Base-by-base conservation (phyloP, 139 green algal genomes). In the Auxenochlorella pyrenoidosa region DNA sequence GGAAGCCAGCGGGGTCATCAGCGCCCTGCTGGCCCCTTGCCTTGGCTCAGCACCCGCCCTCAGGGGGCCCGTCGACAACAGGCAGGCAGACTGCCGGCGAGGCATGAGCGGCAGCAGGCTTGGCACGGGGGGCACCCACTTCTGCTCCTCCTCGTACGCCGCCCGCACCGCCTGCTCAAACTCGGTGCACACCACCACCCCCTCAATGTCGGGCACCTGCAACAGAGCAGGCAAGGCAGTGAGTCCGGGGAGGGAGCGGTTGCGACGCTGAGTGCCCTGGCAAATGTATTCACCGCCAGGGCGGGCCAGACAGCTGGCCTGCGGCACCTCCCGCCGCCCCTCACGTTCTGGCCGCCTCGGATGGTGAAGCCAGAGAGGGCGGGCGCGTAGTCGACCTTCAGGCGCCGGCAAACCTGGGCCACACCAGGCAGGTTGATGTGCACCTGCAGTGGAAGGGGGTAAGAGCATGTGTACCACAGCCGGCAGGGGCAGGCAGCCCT, bases 161-260 rank as follows among this genome's bases (percentile, higher is more conserved):
- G 86, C 80, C 85, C 92, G 26, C n/a, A 98, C 92, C 32, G 75
- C 36, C 60, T 87, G 51, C 66, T 90, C 89, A 79, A 92, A 51
- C 87, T 97, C 94, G 72, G 91, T 63, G 81, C 95, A 97, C 60
- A 98, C 89, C 26, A 98, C 96, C 36, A 98, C 92, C 2, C 96
- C 96, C 12, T 96, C 91, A 24, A 79, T 34, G 32, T 59, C 26
- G 1, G 73, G 73, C 40, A 79, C 38, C 54, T 63, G 54, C 54
- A 13, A 63, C 13, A 63, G 54, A 63, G 3, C 15, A 63, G 18
- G 12, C 18, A 24, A 24, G 54, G 15, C 54, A 63, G 54, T 58
- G 47, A 58, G 47, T 6, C 47, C 6, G 47, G 47, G 47, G 47
- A 6, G 8, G 12, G 47, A 12, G 47, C 8, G 47, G 8, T 6